Base-by-base conservation (phyloP, 1,284 basidiomycete species). In the Sporisorium graminicola region DNA sequence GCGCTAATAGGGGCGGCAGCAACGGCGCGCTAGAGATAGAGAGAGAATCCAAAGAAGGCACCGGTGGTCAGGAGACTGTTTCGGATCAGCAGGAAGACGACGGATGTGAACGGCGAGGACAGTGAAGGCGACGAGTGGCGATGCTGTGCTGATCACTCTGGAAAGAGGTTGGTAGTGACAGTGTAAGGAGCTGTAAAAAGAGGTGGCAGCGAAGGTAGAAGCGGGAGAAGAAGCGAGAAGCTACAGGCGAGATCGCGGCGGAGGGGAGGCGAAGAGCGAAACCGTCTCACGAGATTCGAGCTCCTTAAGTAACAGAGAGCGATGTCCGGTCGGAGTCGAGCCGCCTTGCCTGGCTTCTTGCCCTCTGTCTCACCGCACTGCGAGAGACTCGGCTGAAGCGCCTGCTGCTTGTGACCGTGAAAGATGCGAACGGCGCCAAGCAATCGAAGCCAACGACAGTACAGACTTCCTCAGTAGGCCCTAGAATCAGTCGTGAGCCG, bases 51-150 rank as follows among this genome's bases (percentile, higher is more conserved):
- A 50, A 31, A 20, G 40, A 50, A 20, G 40, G 40, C 20, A n/a
- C 9, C n/a, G 40, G n/a, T n/a, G n/a, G 40, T 43, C 40, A 43
- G 40, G 8, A 9, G 40, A 43, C n/a, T n/a, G 40, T 8, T 10
- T 20, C 44, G 24, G 16, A 47, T 3, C 7, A 14, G 22, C 4
- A n/a, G 27, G 20, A 10, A 14, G 44, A 27, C 12, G 5, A 13
- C 8, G 44, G 44, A 27, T 26, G 20, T 22, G 43, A n/a, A 8
- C 37, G 22, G 10, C 4, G 20, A 13, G 16, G 44, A 47, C 26
- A 26, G n/a, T 14, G 47, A 14, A 18, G 27, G 27, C 47, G 47
- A 50, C 47, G 47, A 51, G 35, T 59, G 49, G 46, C 47, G 49
- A 51, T 49, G 57, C 12, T 8, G 37, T 8, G 29, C 18, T 27